Percentiles rank a stretch among this genome's conserved stretches.
Evolutionary conservation across 441 rosid genomes (phyloP).

Genomic region (Heliophila coronopifolia): DNA sequence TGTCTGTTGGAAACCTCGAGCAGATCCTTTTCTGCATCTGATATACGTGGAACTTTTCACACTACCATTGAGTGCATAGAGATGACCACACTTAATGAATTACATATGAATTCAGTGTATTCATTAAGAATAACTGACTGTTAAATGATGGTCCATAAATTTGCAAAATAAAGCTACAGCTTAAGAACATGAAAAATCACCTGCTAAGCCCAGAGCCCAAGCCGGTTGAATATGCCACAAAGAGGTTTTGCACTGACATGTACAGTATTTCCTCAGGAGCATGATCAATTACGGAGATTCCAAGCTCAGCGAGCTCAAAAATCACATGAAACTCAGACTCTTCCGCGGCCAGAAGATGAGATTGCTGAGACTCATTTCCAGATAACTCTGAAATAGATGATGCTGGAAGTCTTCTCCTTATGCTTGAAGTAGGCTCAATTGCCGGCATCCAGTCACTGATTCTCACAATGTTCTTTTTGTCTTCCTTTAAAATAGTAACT

Average conservation of each 20-base stretch:
- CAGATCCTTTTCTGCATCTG: not conserved
- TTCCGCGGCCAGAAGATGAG: constrained; percentile 34
- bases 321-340: constrained; percentile 83
- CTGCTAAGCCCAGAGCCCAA: constrained; percentile 87
- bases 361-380: constrained; percentile 44
- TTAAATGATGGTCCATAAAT: constrained; percentile 10
- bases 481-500: constrained; percentile 78
- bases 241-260: constrained; percentile 77
- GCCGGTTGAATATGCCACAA: constrained; percentile 82
- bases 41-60: constrained; percentile 9
- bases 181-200: constrained; percentile 36
- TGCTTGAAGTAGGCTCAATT: constrained; percentile 48
- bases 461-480: constrained; percentile 65
- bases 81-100: not conserved
- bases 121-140: not conserved
- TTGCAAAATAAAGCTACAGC: constrained; percentile 2
- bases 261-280: constrained; percentile 94
- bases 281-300: constrained; percentile 87
- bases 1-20: not conserved
- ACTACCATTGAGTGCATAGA: constrained; percentile 1
- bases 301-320: constrained; percentile 89
- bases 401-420: constrained; percentile 34
- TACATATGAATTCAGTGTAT: not conserved
- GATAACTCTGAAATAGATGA: constrained; percentile 41
- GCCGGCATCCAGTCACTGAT: constrained; percentile 97